These are phyloP conservation scores for Cenchrus purpureus DNA, from an alignment of 176 grass and related monocot genomes.

Conservation along the genomic window DNA sequence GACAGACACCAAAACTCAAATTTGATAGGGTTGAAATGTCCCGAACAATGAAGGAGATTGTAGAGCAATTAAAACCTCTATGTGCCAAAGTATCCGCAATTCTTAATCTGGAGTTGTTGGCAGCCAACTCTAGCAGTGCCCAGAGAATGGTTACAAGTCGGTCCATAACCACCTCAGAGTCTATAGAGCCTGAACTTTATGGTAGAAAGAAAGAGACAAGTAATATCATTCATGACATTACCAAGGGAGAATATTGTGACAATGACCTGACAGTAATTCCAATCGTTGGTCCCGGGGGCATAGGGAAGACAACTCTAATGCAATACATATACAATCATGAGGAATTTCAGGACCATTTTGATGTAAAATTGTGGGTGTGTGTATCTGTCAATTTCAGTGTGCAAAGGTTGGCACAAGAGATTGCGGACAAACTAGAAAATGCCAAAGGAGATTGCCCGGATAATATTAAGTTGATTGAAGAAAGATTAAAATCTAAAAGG, in stretches of 20 bases:
- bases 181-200: conserved; percentile 2
- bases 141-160: no score
- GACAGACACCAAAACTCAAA: background rate
- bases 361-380: conserved; percentile 34
- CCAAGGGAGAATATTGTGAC: background rate
- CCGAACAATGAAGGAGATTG: background rate
- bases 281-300: conserved; percentile 48
- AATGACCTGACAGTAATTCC: conserved; percentile 9
- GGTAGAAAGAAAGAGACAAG: background rate
- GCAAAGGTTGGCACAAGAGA: background rate
- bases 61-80: background rate
- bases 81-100: conserved; percentile 10
- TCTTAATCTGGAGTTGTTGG: no score
- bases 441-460: background rate
- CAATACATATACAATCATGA: conserved; percentile 26
- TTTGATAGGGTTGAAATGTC: conserved; percentile 1
- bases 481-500: conserved; percentile 8
- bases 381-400: conserved; percentile 41
- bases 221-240: background rate
- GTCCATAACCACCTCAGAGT: background rate
- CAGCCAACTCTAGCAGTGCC: no score
- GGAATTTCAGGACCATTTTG: conserved; percentile 1
- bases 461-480: background rate
- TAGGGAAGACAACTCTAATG: conserved; percentile 54
- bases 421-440: background rate